These are phyloP conservation scores for Hanseniaspora meyeri DNA, from an alignment of 805 yeast genomes.

Conservation along the genomic window DNA sequence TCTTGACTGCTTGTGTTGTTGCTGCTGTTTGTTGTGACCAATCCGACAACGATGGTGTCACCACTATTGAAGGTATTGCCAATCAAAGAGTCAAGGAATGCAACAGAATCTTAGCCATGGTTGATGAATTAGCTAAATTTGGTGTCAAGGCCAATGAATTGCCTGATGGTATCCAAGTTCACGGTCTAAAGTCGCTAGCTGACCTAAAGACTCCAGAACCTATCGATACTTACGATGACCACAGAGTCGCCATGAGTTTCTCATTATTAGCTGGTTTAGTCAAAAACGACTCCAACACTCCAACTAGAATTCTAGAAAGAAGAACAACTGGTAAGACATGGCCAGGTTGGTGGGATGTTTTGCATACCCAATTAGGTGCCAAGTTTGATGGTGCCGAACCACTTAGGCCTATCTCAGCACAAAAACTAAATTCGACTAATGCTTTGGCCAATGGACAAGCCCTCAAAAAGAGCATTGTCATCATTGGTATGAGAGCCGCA, in stretches of 20 bases:
- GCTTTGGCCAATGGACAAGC: constrained; percentile 14
- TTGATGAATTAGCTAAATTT: constrained; percentile 71
- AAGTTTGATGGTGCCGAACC: constrained; percentile 62
- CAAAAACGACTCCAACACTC: constrained; percentile 27
- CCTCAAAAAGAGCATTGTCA: constrained; percentile 40
- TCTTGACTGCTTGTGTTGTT: constrained; percentile 88
- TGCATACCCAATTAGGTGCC: constrained; percentile 56
- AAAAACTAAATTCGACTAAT: constrained; percentile 1
- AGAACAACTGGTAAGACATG: constrained; percentile 93
- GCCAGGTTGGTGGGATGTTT: constrained; percentile 99
- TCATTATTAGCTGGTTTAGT: constrained; percentile 73
- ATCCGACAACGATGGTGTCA: constrained; percentile 34
- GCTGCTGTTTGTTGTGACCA: constrained; percentile 76
- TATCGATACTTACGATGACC: constrained; percentile 79
- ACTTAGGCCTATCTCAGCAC: constrained; percentile 15
- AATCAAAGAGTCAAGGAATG: constrained; percentile 97
- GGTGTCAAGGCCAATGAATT: constrained; percentile 78
- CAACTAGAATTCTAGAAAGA: constrained; percentile 71
- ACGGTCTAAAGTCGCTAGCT: constrained; percentile 45
- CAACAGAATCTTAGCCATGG: constrained; percentile 92
- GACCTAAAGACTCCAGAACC: constrained; percentile 45
- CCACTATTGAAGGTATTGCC: constrained; percentile 88
- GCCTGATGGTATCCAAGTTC: constrained; percentile 83
- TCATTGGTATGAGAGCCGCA: constrained; percentile 97
- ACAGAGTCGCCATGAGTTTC: constrained; percentile 96